Base-by-base conservation (phyloP, 306 rosid species). In the Cicer chorassanicum region DNA sequence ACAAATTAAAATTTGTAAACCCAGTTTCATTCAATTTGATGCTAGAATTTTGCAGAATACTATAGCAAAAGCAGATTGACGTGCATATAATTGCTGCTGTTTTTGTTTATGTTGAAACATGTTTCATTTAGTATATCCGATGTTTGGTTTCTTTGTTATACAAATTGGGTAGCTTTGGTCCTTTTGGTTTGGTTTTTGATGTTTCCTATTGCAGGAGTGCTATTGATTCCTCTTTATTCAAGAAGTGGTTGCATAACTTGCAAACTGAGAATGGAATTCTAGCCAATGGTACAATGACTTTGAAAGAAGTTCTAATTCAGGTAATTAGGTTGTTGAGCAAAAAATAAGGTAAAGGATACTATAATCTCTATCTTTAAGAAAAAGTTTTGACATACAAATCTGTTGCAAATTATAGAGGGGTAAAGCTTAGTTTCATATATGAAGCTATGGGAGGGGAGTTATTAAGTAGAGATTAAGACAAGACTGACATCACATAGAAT, bases 211-310 rank as follows among this genome's bases (percentile, higher is more conserved):
- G 78, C 86, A 93, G 98, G 93, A 88, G 39, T 76, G 97, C 97
- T 53, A 73, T 93, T 68, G 88, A 91, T 68, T 93, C 94, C 64
- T 88, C 92, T 48, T 81, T 93, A 82, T 89, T 93, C 89, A 88
- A 87, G 84, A 86, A 88, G 54, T 93, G 98, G 98, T 76, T 91
- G 80, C 78, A 79, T 85, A 91, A 89, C 83, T 68, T 87, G 87
- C 91, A 93, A 70, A 62, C 85, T 51, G 90, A 91, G 77, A 86
- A 72, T 64, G 98, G 98, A 75, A 70, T 91, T 84, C 82, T 93
- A 70, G 78, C 89, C 6, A 68, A 82, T 38, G 91, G 88, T 39
- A 87, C 81, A 48, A 54, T 91, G 94, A 54, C 82, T 56, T 85
- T 93, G 5, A 83, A 76, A 69, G 86, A 75, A 68, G 94, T 93